Percentiles rank a stretch among this genome's conserved stretches.
Conservation (phyloP, 2,329 filamentous ascomycete genomes). For the Aspergillus carbonarius region DNA sequence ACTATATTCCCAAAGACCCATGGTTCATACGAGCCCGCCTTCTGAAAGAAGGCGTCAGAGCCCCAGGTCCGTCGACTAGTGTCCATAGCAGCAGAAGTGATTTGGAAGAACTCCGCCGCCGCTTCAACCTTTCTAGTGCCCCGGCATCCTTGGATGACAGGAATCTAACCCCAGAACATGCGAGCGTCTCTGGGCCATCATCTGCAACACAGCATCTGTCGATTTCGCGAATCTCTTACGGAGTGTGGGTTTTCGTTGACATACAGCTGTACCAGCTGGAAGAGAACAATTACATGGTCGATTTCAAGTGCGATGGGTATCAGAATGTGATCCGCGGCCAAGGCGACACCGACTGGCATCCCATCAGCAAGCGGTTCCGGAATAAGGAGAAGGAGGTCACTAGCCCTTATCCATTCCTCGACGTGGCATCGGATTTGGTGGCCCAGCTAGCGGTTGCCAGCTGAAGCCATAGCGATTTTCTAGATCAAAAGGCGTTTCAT, state of each 20-base stretch:
- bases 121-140: slow-evolving; percentile 37
- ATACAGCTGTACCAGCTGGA: slow-evolving; percentile 97
- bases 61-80: slow-evolving; percentile 45
- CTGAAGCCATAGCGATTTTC: slow-evolving; percentile 27
- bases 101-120: slow-evolving; percentile 42
- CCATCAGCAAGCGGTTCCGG: slow-evolving; percentile 48
- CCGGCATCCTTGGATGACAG: slow-evolving; percentile 36
- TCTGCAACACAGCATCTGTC: slow-evolving; percentile 34
- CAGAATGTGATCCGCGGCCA: slow-evolving; percentile 71
- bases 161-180: slow-evolving; percentile 33
- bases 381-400: slow-evolving; percentile 93
- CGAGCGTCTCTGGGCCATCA: slow-evolving; percentile 34
- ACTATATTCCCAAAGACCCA: slow-evolving; percentile 85
- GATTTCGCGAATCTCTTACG: slow-evolving; percentile 56
- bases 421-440: slow-evolving; percentile 87
- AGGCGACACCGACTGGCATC: slow-evolving; percentile 47
- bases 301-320: slow-evolving; percentile 98
- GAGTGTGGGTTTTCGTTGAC: slow-evolving; percentile 89
- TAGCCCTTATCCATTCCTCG: slow-evolving; percentile 91
- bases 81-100: slow-evolving; percentile 43
- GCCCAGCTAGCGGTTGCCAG: slow-evolving; percentile 87
- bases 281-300: slow-evolving; percentile 86
- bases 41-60: slow-evolving; percentile 73
- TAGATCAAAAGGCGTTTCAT: background rate
- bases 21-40: slow-evolving; percentile 94